phyloP scores from a whole-genome alignment of 495 filamentous ascomycete species.

The Penicillium maclennaniae region DNA sequence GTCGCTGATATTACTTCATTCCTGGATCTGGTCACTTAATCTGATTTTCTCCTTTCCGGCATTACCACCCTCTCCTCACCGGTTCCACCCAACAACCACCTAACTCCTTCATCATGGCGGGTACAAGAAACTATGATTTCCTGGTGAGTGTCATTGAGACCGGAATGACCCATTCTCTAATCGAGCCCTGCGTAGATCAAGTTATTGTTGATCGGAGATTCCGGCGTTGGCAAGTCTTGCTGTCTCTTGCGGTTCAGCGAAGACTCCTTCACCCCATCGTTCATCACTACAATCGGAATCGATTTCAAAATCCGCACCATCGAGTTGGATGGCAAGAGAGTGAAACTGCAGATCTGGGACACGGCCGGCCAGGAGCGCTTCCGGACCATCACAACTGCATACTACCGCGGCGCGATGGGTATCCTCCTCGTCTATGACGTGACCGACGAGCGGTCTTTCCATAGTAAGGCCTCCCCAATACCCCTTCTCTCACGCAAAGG shows the following conservation, averaged over 20 bases:
- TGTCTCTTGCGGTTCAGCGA: conserved; percentile 97
- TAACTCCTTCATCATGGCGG: conserved; percentile 63
- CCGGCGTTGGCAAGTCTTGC: conserved; percentile 97
- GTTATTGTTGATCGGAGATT: conserved; percentile 96
- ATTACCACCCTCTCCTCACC: neutral
- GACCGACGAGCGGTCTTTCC: conserved; percentile 94
- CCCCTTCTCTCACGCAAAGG: neutral
- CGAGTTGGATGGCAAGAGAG: conserved; percentile 94
- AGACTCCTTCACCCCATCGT: conserved; percentile 96
- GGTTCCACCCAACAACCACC: conserved; percentile 1
- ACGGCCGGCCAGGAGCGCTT: conserved; percentile 98
- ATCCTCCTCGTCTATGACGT: conserved; percentile 98
- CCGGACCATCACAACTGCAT: conserved; percentile 96
- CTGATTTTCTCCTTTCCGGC: conserved; percentile 17
- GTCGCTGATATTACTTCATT: neutral
- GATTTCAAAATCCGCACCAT: conserved; percentile 99
- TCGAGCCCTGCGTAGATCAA: conserved; percentile 68
- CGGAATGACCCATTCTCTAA: neutral
- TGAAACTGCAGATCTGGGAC: conserved; percentile 99
- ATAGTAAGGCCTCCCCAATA: conserved; percentile 62
- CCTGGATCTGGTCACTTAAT: neutral
- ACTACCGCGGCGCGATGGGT: conserved; percentile 97
- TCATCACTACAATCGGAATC: conserved; percentile 99
- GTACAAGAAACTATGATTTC: conserved; percentile 97
- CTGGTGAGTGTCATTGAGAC: conserved; percentile 57